Conservation (phyloP, 192 early-diverging fungal species). For the Helicostylum pulchrum region DNA sequence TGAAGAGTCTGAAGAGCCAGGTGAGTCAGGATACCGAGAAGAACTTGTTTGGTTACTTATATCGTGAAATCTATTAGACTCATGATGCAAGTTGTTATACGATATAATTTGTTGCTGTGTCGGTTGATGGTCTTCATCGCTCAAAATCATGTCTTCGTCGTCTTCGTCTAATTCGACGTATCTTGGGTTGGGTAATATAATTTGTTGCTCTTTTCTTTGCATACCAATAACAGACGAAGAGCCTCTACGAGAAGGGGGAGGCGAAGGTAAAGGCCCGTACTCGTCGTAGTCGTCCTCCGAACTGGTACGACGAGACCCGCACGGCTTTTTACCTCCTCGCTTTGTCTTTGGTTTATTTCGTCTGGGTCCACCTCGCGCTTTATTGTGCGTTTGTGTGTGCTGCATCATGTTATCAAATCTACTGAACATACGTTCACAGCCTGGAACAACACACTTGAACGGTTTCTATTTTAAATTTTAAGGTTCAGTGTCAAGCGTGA, state of each 20-base stretch:
- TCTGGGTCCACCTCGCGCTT: neutral
- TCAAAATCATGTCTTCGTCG: neutral
- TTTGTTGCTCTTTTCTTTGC: neutral
- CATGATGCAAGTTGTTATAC: slow-evolving; percentile 1
- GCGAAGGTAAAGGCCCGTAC: slow-evolving; percentile 10
- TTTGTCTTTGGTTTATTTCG: neutral
- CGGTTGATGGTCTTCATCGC: neutral
- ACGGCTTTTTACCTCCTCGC: neutral
- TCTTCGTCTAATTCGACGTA: neutral
- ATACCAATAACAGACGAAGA: neutral
- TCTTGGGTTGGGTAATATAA: neutral
- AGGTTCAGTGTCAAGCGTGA: neutral
- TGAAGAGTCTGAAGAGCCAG: slow-evolving; percentile 10
- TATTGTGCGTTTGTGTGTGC: slow-evolving; percentile 62
- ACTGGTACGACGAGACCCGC: neutral
- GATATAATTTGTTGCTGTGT: neutral
- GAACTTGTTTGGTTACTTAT: neutral
- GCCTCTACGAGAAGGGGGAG: slow-evolving; percentile 12
- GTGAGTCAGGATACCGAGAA: slow-evolving; percentile 5
- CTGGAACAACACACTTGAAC: slow-evolving; percentile 60
- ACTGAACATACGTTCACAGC: slow-evolving; percentile 64
- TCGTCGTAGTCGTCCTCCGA: slow-evolving; percentile 4
- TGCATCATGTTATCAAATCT: slow-evolving; percentile 82
- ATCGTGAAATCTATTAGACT: neutral
- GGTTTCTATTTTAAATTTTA: slow-evolving; percentile 50